Evolutionary conservation across 768 basidiomycete species (phyloP), one percentile per base, ranked within the genome.

Genomic region (Amanita exitialis): DNA sequence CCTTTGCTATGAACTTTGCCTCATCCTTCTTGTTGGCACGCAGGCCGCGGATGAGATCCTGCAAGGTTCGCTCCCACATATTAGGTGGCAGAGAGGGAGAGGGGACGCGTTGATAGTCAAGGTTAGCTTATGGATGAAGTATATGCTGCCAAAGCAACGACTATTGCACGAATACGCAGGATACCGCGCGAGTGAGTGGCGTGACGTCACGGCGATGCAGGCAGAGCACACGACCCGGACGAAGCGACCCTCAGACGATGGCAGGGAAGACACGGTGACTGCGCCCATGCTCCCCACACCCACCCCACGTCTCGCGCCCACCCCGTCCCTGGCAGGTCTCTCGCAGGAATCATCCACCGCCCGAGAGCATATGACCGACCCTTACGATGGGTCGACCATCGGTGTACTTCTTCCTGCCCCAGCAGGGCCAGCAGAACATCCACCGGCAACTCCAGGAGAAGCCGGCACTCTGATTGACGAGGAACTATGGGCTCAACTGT

Each of bases 51-150:
- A 96, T 91, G 61, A 96, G 86, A 69, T 95, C 93, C 62, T 95
- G 90, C 7, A 97, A 77, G 5, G 92, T 95, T 49, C 93, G 79
- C 74, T 97, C 94, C 89, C 92, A 96, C 94, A 96, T 97, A 41
- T 34, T 52, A 47, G 41, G 50, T 44, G 49, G 44, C 51, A 20
- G 18, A 10, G 13, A 4, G 9, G 35, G 47, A 32, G 15, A n/a
- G n/a, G n/a, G n/a, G n/a, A n/a, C n/a, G n/a, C n/a, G n/a, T n/a
- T n/a, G n/a, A n/a, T n/a, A n/a, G n/a, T n/a, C n/a, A n/a, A n/a
- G n/a, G n/a, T n/a, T n/a, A n/a, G n/a, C n/a, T n/a, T n/a, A n/a
- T n/a, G n/a, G n/a, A n/a, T n/a, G n/a, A n/a, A n/a, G n/a, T n/a
- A n/a, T n/a, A n/a, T n/a, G n/a, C n/a, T n/a, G n/a, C n/a, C n/a